A percentile compares a stretch with the other conserved stretches of the same genome.
phyloP scores from a whole-genome alignment of 73 alveolate genomes.

The Breviolum minutum region DNA sequence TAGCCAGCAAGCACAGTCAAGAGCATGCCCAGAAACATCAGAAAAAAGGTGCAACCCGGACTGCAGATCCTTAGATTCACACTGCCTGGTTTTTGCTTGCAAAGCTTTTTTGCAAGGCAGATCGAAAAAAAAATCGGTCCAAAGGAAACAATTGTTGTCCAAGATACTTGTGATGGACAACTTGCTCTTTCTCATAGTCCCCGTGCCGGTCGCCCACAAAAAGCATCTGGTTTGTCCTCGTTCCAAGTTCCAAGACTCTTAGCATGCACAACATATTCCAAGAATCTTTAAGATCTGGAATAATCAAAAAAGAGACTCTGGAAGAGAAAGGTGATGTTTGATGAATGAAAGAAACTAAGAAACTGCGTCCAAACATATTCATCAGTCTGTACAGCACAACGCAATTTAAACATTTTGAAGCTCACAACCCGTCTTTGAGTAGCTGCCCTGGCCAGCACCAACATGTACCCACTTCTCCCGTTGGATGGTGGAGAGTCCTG shows the following conservation, averaged over 20 bases:
- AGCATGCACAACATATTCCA: neutral
- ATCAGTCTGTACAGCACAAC: neutral
- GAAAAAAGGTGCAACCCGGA: neutral
- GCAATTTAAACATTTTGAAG: neutral
- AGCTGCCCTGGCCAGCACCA: constrained; percentile 42
- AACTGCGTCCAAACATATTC: neutral
- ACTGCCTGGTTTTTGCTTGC: neutral
- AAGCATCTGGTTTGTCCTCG: constrained; percentile 51
- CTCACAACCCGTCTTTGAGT: constrained; percentile 41
- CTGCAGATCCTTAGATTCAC: neutral
- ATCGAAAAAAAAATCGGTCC: neutral
- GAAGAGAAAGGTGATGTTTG: neutral
- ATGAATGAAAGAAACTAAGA: neutral
- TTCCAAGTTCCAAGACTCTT: too few relatives aligned
- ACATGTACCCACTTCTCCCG: constrained; percentile 67
- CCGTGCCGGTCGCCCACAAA: constrained; percentile 62
- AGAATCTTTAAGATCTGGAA: too few relatives aligned
- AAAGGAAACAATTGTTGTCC: neutral
- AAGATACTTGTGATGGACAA: constrained; percentile 9
- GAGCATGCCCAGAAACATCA: constrained; percentile 15
- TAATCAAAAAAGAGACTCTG: neutral
- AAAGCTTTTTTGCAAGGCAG: neutral
- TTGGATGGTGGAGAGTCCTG: constrained; percentile 31
- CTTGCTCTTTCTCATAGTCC: constrained; percentile 62
- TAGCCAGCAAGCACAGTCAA: constrained; percentile 10